phyloP scores from a whole-genome alignment of 2,329 filamentous ascomycete genomes.

The Alternaria sp. region DNA sequence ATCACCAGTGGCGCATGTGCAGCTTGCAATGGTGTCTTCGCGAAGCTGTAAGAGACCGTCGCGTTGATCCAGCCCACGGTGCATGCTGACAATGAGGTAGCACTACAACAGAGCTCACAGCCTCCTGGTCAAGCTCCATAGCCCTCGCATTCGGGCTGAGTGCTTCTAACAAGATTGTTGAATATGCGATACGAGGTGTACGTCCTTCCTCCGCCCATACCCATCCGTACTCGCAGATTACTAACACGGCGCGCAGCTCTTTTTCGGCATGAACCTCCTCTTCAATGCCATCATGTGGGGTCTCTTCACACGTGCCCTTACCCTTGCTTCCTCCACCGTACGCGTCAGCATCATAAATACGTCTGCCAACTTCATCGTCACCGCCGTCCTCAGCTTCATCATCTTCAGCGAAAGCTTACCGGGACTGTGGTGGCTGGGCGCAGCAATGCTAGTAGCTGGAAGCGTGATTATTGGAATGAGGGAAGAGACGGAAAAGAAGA shows the following conservation, averaged over 20 bases:
- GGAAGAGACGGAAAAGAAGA: slow-evolving; percentile 61
- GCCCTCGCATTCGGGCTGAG: slow-evolving; percentile 58
- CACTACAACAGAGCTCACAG: slow-evolving; percentile 69
- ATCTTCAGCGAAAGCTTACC: slow-evolving; percentile 78
- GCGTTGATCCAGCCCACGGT: not conserved
- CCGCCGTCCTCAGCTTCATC: slow-evolving; percentile 73
- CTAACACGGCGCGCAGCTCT: slow-evolving; percentile 61
- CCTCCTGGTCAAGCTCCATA: slow-evolving; percentile 61
- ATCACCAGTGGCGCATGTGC: slow-evolving; percentile 79
- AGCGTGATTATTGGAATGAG: slow-evolving; percentile 81
- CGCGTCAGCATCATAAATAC: slow-evolving; percentile 86
- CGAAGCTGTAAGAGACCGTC: slow-evolving; percentile 71
- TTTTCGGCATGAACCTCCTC: slow-evolving; percentile 77
- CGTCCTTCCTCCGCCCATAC: slow-evolving; percentile 32
- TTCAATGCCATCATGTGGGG: slow-evolving; percentile 89
- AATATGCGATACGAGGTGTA: slow-evolving; percentile 62
- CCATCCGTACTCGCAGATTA: slow-evolving; percentile 8
- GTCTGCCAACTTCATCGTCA: slow-evolving; percentile 81
- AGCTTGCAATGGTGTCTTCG: slow-evolving; percentile 83
- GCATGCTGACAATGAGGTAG: slow-evolving; percentile 46
- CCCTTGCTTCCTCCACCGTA: slow-evolving; percentile 76
- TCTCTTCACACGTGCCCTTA: slow-evolving; percentile 81
- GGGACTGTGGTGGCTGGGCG: slow-evolving; percentile 79
- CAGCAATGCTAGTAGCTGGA: slow-evolving; percentile 74
- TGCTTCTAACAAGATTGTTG: slow-evolving; percentile 58